Evolutionary conservation across 2,329 filamentous ascomycete species (phyloP), one percentile per base, ranked within the genome.

Genomic region (Ophiostoma australiae): DNA sequence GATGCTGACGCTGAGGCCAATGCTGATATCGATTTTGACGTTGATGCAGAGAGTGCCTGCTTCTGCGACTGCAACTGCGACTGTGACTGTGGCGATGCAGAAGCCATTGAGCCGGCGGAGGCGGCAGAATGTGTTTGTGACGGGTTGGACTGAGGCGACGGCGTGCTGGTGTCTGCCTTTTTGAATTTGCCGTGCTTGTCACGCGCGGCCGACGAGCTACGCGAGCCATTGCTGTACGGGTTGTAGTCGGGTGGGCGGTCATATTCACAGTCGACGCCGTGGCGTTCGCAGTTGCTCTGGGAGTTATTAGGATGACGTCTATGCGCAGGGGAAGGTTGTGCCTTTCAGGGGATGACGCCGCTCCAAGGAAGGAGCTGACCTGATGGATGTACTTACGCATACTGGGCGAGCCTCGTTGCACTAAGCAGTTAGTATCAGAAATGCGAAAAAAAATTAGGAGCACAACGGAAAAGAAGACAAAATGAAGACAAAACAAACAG

Each of bases 221-320:
- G 33, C n/a, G 33, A n/a, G 35, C 65, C 65, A 41, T 67, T 65
- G 61, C n/a, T 41, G 20, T 67, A 67, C 15, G 65, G 65, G 65
- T 67, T 67, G 37, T 67, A 67, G 65, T 41, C 35, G 6, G 65
- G 65, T 41, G 35, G 44, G 23, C 52, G 48, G 65, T 72, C 71
- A 52, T 72, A 72, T 3, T 70, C 68, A 31, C 68, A 72, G 15
- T 39, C 27, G 23, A 70, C 71, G 23, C 66, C 65, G 69, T 72
- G 71, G 20, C 71, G 61, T 37, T 72, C 68, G 41, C 71, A 72
- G 65, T 72, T 72, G 52, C 69, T 65, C 71, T 72, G 17, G 13
- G 6, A 20, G 3, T 5, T n/a, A 17, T 33, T 65, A 37, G 61
- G 13, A 6, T 7, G 17, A 17, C 6, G 17, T 48, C 17, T 48